A percentile compares a stretch with the other conserved stretches of the same genome.
Conservation (phyloP, 2,329 filamentous ascomycete species). For the Cercospora zeina region DNA sequence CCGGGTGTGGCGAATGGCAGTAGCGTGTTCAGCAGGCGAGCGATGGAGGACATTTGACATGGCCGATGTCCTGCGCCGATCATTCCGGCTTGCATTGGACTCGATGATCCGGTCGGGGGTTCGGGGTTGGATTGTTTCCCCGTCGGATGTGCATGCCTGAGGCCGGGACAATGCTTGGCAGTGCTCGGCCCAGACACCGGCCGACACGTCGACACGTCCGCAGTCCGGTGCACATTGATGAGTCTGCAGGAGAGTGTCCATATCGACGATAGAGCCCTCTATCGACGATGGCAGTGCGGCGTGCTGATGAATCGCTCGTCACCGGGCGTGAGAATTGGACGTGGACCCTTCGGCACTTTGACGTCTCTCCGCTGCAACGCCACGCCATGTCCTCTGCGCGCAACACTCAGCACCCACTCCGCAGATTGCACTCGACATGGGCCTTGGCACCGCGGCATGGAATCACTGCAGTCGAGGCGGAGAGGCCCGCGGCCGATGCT, state of each 20-base stretch:
- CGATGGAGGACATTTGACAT: conserved; percentile 36
- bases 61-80: neutral
- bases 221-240: too few species aligned
- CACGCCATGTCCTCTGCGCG: neutral
- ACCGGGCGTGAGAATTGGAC: neutral
- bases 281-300: too few species aligned
- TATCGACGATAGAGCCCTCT: neutral
- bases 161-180: neutral
- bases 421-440: neutral
- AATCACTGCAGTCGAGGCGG: neutral
- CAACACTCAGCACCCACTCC: neutral
- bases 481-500: neutral
- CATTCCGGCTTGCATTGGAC: neutral
- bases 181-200: neutral
- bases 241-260: neutral
- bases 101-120: too few species aligned
- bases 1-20: conserved; percentile 52
- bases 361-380: neutral
- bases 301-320: neutral
- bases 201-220: too few species aligned
- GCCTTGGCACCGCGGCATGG: neutral
- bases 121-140: too few species aligned
- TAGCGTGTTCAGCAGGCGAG: conserved; percentile 44
- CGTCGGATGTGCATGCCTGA: neutral
- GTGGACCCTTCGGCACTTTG: neutral